These are phyloP conservation scores for Avena eriantha DNA, from an alignment of 176 grass and related monocot genomes.

Conservation along the genomic window DNA sequence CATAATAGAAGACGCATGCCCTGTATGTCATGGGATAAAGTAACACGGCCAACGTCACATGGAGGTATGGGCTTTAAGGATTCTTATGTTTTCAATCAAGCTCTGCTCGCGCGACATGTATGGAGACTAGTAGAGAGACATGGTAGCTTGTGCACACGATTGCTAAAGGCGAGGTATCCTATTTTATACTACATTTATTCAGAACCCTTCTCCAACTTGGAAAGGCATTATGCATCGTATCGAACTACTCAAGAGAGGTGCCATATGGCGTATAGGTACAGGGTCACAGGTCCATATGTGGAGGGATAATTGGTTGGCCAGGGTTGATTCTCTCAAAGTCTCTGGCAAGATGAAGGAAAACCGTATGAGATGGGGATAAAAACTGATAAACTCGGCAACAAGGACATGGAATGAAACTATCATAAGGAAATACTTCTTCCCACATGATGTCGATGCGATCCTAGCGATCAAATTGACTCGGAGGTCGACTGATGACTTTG, in stretches of 20 bases:
- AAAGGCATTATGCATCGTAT: neutral
- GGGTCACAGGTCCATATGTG: neutral
- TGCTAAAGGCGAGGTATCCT: neutral
- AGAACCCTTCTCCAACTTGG: no score
- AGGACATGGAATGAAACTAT: neutral
- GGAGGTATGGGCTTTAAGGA: no score
- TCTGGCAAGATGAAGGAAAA: neutral
- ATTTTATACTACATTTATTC: no score
- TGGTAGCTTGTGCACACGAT: no score
- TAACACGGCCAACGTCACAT: no score
- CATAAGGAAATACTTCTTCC: neutral
- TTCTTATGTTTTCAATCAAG: no score
- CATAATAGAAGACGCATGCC: no score
- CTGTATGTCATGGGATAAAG: no score
- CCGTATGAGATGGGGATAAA: neutral
- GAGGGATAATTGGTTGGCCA: neutral
- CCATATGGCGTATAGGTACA: neutral
- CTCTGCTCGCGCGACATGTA: no score
- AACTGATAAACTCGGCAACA: neutral
- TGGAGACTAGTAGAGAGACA: no score
- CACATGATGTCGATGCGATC: neutral
- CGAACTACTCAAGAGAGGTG: no score
- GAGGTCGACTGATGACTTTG: neutral
- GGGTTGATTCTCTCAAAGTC: neutral
- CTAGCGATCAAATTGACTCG: neutral